These are phyloP conservation scores for Grosmannia penicillata DNA, from an alignment of 2,329 filamentous ascomycete genomes.

Conservation along the genomic window DNA sequence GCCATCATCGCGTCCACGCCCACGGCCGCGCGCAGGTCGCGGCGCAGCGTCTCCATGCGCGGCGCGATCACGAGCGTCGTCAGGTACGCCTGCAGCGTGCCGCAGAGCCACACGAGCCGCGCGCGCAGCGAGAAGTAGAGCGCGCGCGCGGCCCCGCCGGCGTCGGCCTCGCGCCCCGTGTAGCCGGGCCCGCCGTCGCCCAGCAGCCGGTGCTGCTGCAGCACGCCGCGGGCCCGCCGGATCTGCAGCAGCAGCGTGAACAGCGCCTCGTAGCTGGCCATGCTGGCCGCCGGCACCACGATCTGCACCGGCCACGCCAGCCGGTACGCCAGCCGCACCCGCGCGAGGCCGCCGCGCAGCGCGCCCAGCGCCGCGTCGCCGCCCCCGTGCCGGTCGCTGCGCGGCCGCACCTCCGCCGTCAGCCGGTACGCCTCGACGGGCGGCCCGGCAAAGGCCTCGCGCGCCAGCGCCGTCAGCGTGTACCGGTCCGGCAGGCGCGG, in stretches of 20 bases:
- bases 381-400: constrained; percentile 10
- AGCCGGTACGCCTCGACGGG: constrained; percentile 22
- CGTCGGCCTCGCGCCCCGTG: not conserved
- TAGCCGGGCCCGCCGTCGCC: constrained; percentile 18
- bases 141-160: constrained; percentile 18
- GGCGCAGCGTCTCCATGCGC: constrained; percentile 39
- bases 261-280: constrained; percentile 53
- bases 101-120: constrained; percentile 64
- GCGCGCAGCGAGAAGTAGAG: constrained; percentile 48
- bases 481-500: constrained; percentile 67
- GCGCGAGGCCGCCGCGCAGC: constrained; percentile 44
- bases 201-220: constrained; percentile 40
- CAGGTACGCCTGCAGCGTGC: constrained; percentile 60
- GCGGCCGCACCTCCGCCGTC: not conserved
- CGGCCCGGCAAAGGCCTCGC: constrained; percentile 47
- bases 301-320: constrained; percentile 56
- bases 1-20: constrained; percentile 73
- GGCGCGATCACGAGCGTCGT: constrained; percentile 56
- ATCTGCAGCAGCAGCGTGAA: constrained; percentile 68
- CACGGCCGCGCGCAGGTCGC: constrained; percentile 40
- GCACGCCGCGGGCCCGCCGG: constrained; percentile 51
- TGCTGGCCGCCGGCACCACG: constrained; percentile 51
- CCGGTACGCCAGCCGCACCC: constrained; percentile 52
- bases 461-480: constrained; percentile 61
- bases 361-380: constrained; percentile 38